Evolutionary conservation across 805 yeast species (phyloP), one percentile per base, ranked within the genome.

Genomic region (Metschnikowia colocasiae): DNA sequence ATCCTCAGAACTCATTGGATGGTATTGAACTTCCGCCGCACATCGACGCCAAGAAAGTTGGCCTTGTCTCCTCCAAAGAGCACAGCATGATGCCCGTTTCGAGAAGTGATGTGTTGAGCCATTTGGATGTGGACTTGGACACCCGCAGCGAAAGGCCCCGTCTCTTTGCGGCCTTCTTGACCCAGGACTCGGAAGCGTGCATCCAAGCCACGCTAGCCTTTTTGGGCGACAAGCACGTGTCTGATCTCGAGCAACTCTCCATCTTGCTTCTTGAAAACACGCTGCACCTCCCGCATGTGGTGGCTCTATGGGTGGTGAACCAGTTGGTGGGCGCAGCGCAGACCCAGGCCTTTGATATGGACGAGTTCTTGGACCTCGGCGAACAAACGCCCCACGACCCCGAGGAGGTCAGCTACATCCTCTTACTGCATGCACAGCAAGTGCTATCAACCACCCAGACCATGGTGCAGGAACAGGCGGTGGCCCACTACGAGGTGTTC

Each of bases 341-440:
- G 7, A 16, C 15, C 2, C 25, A 20, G 12, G 20, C 10, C 18
- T 48, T 56, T 40, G 44, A 49, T 29, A 47, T 54, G 4, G 51
- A 58, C n/a, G 63, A 57, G 1, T 62, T 59, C 25, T 34, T 61
- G 6, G 48, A 35, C 3, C n/a, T 7, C 9, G 53, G 29, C 1
- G 39, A 31, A 7, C 35, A 30, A 8, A 12, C n/a, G 8, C 32
- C 47, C 4, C 8, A 16, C 1, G 30, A 22, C 10, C 52, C 46
- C 4, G 67, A 61, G 22, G 73, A 71, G 45, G 43, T 60, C 3
- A 52, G 59, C 2, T 71, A 67, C 37, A 47, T 68, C 29, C 45
- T 69, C 4, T 55, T 70, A 51, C 59, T 58, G 16, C 61, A 59
- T 40, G 70, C 83, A 0, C 76, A 72, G 47, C 70, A 67, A 1